These are phyloP conservation scores for Orbilia javanica DNA, from an alignment of 2,329 filamentous ascomycete genomes.

Conservation along the genomic window DNA sequence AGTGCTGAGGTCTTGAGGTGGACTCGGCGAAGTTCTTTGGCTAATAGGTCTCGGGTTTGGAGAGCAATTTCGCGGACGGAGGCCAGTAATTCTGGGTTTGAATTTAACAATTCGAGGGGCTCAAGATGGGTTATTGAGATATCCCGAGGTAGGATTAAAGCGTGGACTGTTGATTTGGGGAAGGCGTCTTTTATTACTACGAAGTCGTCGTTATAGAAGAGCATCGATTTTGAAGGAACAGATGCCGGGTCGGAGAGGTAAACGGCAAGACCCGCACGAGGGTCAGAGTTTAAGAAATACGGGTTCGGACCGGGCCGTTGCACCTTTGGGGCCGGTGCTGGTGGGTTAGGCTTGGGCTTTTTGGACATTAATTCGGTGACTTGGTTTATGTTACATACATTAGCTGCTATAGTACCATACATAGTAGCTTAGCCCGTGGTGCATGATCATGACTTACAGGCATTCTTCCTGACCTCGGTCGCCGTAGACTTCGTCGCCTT, in stretches of 20 bases:
- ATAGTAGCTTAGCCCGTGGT: not conserved
- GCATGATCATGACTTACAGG: conserved; percentile 20
- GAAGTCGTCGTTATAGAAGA: conserved; percentile 77
- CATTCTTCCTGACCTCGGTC: conserved; percentile 34
- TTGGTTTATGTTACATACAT: conserved; percentile 6
- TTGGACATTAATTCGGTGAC: conserved; percentile 48
- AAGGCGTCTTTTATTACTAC: conserved; percentile 85
- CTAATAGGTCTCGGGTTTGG: conserved; percentile 75
- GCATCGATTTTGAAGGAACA: conserved; percentile 72
- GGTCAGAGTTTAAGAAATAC: conserved; percentile 46
- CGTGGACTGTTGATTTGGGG: conserved; percentile 86
- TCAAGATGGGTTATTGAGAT: conserved; percentile 73
- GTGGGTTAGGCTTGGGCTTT: conserved; percentile 37
- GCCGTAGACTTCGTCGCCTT: not conserved
- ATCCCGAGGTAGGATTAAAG: conserved; percentile 86
- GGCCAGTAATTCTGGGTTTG: conserved; percentile 30
- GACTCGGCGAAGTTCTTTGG: conserved; percentile 78
- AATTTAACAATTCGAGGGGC: conserved; percentile 78
- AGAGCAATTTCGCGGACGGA: conserved; percentile 35
- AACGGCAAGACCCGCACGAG: conserved; percentile 73
- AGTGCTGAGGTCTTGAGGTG: conserved; percentile 74
- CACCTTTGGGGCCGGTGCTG: not conserved
- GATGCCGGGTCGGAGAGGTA: conserved; percentile 76
- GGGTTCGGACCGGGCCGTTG: conserved; percentile 19
- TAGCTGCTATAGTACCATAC: not conserved